phyloP scores from a whole-genome alignment of 139 green algal species.

The Desmodesmus armatus region DNA sequence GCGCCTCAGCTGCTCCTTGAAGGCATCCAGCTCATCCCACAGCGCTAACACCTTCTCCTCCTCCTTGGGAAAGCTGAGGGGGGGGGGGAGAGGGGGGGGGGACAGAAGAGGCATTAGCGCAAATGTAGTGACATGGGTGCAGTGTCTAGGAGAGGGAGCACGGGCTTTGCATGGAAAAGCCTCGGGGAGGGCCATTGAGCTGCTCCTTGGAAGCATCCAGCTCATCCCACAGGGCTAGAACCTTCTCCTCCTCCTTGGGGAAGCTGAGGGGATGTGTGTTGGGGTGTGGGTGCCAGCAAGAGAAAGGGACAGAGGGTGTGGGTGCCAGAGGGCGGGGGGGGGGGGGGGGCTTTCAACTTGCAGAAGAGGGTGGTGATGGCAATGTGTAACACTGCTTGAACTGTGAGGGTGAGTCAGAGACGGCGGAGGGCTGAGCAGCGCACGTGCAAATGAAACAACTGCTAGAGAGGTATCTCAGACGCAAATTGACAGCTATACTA shows the following conservation, averaged over 20 bases:
- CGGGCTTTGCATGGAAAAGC: background rate
- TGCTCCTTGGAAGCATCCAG: background rate
- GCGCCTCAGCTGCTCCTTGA: conserved; percentile 88
- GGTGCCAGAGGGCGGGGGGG: too few relatives aligned
- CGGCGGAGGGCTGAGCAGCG: too few relatives aligned
- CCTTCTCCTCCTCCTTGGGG: background rate
- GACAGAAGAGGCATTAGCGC: background rate
- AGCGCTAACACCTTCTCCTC: conserved; percentile 87
- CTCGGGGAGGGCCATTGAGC: background rate
- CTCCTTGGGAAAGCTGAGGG: conserved; percentile 83
- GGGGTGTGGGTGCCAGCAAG: too few relatives aligned
- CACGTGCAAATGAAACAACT: too few relatives aligned
- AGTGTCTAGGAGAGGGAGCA: background rate
- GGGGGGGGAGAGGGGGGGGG: too few relatives aligned
- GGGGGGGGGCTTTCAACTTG: too few relatives aligned
- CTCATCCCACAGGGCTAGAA: background rate
- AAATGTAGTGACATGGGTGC: background rate
- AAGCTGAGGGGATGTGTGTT: background rate
- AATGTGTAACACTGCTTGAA: too few relatives aligned
- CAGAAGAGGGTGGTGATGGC: too few relatives aligned
- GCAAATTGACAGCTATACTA: background rate
- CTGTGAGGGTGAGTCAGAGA: too few relatives aligned
- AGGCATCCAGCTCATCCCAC: conserved; percentile 89
- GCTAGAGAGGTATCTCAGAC: too few relatives aligned
- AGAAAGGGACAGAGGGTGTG: too few relatives aligned